These are phyloP conservation scores for Periconia digitata DNA, from an alignment of 2,329 filamentous ascomycete species.

Conservation along the genomic window DNA sequence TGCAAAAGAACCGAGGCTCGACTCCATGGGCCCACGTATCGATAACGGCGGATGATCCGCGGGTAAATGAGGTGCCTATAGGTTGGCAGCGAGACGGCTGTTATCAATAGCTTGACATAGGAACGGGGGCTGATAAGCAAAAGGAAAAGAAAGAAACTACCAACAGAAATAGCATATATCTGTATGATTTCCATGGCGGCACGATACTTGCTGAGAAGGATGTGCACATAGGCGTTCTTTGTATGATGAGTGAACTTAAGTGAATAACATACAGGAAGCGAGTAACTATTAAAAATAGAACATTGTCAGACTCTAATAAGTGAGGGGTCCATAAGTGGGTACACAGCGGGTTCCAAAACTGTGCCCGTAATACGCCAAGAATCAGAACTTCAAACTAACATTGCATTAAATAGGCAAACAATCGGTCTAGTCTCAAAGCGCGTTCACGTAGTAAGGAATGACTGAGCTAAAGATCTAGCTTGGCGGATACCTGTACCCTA, in stretches of 20 bases:
- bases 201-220: conserved; percentile 8
- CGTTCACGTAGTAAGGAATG: conserved; percentile 1
- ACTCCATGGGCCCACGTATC: conserved; percentile 9
- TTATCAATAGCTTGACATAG: conserved; percentile 10
- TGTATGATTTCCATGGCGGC: conserved; percentile 9
- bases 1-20: conserved; percentile 5
- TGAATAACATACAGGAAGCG: conserved; percentile 7
- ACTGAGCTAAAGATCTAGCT: conserved; percentile 3
- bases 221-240: conserved; percentile 5
- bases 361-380: conserved; percentile 8
- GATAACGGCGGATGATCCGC: conserved; percentile 6
- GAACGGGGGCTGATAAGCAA: conserved; percentile 9
- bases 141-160: conserved; percentile 11
- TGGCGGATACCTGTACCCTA: conserved; percentile 4
- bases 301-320: conserved; percentile 5
- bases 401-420: neutral
- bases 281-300: conserved; percentile 9
- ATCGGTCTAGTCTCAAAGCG: conserved; percentile 3
- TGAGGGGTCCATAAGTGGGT: conserved; percentile 8
- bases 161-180: conserved; percentile 10
- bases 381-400: conserved; percentile 5
- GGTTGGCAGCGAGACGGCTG: conserved; percentile 7
- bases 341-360: conserved; percentile 10
- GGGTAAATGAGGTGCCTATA: conserved; percentile 9
- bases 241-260: conserved; percentile 7